Evolutionary conservation across 495 filamentous ascomycete genomes (phyloP), one percentile per base, ranked within the genome.

Genomic region (Penicillium soppii): DNA sequence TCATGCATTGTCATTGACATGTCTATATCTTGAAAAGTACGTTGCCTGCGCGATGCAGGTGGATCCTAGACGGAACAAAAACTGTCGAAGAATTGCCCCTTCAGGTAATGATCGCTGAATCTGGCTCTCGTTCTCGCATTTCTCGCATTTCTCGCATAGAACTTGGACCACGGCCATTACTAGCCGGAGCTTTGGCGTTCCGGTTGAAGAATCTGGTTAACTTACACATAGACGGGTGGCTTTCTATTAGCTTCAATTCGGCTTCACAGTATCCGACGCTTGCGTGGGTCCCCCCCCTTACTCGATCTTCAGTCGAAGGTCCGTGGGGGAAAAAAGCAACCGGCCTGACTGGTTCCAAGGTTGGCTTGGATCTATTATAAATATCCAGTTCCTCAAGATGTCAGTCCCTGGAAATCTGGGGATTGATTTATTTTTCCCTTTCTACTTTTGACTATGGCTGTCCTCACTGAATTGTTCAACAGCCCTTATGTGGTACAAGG

Each of bases 391-490:
- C 36, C 37, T 49, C 47, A 32, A n/a, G 12, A 29, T 21, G 10
- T 23, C 8, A 12, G 5, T 16, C 15, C 37, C 2, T 15, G 21
- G 10, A n/a, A 37, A 36, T 2, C 16, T 16, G 16, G 16, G 30
- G 6, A 19, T 21, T 33, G 25, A 4, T 2, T 27, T 36, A 10
- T 32, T 9, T 8, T n/a, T 7, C 13, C 8, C 35, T 19, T 17
- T 1, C 27, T 49, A 20, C 22, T 5, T 27, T 17, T 30, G 19
- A 44, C 17, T 4, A 72, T 72, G 63, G 59, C 59, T 25, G 12
- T 69, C 12, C 33, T 70, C 17, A 17, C 41, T 4, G 56, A 63
- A 42, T 19, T 66, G 15, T 27, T 70, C 15, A 43, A 67, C n/a
- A 59, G 25, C 33, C 56, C 58, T 13, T 54, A 67, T 50, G 19